Percentiles rank a stretch among this genome's conserved stretches.
phyloP scores from a whole-genome alignment of 495 filamentous ascomycete genomes.

The Talaromyces ruber region DNA sequence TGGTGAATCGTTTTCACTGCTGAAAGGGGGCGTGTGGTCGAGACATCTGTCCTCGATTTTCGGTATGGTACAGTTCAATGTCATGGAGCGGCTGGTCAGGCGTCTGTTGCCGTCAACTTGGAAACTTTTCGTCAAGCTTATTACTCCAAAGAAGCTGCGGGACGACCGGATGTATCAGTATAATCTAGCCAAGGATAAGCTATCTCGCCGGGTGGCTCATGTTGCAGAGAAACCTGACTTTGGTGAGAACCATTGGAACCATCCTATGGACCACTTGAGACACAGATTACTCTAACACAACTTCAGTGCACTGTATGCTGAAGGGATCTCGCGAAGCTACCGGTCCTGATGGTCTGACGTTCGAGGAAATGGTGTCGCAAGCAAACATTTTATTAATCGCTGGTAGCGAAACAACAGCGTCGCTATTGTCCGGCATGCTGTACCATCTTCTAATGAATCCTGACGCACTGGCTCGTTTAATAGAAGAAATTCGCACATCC shows the following conservation, averaged over 20 bases:
- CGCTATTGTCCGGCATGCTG: constrained; percentile 39
- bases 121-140: neutral
- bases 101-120: neutral
- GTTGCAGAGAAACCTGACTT: constrained; percentile 15
- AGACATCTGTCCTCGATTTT: constrained; percentile 24
- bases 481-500: constrained; percentile 30
- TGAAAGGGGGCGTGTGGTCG: constrained; percentile 30
- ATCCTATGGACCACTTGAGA: neutral
- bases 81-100: neutral
- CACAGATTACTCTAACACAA: neutral
- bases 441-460: constrained; percentile 37
- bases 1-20: constrained; percentile 36
- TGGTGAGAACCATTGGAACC: neutral
- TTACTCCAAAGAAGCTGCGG: neutral
- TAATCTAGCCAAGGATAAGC: constrained; percentile 11
- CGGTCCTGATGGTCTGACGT: constrained; percentile 18
- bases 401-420: constrained; percentile 42
- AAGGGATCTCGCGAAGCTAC: constrained; percentile 13
- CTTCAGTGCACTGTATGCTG: constrained; percentile 17
- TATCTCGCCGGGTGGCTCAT: constrained; percentile 8
- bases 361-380: constrained; percentile 33
- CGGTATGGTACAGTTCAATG: neutral
- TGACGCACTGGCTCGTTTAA: constrained; percentile 20
- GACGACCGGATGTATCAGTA: neutral
- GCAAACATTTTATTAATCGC: constrained; percentile 32